Conservation (phyloP, 768 basidiomycete species). For the Basidioascus undulatus region DNA sequence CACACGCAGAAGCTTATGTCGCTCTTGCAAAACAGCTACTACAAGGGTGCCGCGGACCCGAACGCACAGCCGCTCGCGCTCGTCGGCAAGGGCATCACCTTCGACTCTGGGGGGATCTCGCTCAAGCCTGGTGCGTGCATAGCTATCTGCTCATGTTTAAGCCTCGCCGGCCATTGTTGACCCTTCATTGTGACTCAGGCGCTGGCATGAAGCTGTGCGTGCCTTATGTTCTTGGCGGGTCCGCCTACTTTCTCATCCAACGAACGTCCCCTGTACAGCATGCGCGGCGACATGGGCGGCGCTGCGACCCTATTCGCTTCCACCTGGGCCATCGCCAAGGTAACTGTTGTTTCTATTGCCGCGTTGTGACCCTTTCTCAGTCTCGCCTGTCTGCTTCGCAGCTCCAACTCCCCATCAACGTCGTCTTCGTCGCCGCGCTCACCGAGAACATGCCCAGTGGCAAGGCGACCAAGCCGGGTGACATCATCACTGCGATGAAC, state of each 20-base stretch:
- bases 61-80: slow-evolving; percentile 39
- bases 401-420: slow-evolving; percentile 54
- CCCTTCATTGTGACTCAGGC: too few relatives aligned
- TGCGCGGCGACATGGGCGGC: slow-evolving; percentile 69
- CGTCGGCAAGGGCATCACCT: slow-evolving; percentile 71
- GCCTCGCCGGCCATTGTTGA: too few relatives aligned
- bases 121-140: slow-evolving; percentile 46
- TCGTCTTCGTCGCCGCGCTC: slow-evolving; percentile 46
- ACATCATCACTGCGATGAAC: slow-evolving; percentile 24
- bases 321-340: too few relatives aligned
- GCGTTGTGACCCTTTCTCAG: slow-evolving; percentile 22
- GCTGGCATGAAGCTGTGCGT: slow-evolving; percentile 57
- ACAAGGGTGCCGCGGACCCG: slow-evolving; percentile 42
- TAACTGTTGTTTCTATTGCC: not conserved
- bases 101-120: slow-evolving; percentile 70
- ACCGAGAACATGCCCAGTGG: slow-evolving; percentile 64
- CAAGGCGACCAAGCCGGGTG: slow-evolving; percentile 31
- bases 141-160: slow-evolving; percentile 13
- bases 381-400: slow-evolving; percentile 54
- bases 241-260: too few relatives aligned
- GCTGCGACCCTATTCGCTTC: not conserved
- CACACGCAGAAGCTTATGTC: not conserved
- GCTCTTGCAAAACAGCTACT: slow-evolving; percentile 30
- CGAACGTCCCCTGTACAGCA: too few relatives aligned
- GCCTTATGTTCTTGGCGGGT: too few relatives aligned